Evolutionary conservation across 768 basidiomycete species (phyloP), one percentile per base, ranked within the genome.

Genomic region (Lentinula boryana): DNA sequence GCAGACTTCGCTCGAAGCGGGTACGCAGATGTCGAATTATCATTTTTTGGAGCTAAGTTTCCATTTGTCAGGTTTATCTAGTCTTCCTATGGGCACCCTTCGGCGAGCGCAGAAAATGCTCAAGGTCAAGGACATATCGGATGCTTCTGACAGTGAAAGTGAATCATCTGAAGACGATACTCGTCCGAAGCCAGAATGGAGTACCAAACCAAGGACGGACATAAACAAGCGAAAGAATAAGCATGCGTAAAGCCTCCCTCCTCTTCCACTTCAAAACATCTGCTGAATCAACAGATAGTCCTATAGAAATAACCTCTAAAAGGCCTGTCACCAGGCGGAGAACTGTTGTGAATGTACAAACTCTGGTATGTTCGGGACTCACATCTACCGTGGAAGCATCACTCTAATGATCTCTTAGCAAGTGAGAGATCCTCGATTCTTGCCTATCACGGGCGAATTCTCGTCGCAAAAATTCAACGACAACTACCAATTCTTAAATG

Each of bases 371-470:
- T 70, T 38, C 12, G 2, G 38, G 31, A 52, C 56, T 54, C 55
- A 55, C 46, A 44, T 62, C 32, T 41, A 23, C 59, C 43, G 15
- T 43, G 5, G 21, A 32, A 10, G 7, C 46, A 48, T 48, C 7
- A 10, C 48, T 44, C 27, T 51, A 48, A 60, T 65, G 5, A 63
- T 50, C 36, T 12, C 18, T 38, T 64, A 95, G 93, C 83, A 87
- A 72, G 71, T 86, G 13, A 84, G 94, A 33, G 95, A 98, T 74
- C 95, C 95, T 1, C 84, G 95, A 51, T 98, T 98, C 74, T 76
- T 89, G 31, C 80, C 85, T 31, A 73, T 89, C 8, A 78, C 88
- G 13, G 93, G 93, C 13, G 78, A 84, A 62, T 85, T 88, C 65
- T 83, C 87, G 15, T 66, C 79, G 0, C 73, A 84, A 50, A 83